These are phyloP conservation scores for Raphanus raphanistrum DNA, from an alignment of 345 rosid genomes.

Conservation along the genomic window DNA sequence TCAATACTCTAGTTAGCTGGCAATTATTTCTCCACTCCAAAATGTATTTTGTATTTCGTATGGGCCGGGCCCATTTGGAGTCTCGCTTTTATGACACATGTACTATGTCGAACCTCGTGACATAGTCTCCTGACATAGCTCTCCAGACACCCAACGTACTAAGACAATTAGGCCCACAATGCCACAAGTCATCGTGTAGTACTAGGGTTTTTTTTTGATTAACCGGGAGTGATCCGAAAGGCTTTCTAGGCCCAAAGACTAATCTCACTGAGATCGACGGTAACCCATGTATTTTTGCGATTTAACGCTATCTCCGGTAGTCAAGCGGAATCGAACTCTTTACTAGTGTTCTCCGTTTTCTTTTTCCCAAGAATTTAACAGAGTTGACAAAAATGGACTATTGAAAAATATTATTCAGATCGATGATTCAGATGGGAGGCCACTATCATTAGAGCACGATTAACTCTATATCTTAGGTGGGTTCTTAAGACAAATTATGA, in stretches of 20 bases:
- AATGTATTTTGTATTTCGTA: not conserved
- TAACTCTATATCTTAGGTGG: no score
- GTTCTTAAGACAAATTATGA: no score
- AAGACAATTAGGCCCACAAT: not conserved
- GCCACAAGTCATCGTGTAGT: not conserved
- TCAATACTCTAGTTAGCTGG: not conserved
- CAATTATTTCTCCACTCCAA: not conserved
- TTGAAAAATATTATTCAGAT: not conserved
- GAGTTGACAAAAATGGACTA: not conserved
- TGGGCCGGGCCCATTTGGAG: not conserved
- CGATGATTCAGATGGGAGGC: no score
- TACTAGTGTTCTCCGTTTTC: not conserved
- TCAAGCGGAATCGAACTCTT: no score
- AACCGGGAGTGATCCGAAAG: no score
- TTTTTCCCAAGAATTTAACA: not conserved
- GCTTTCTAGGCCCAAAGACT: no score
- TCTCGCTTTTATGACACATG: not conserved
- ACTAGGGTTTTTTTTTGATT: no score
- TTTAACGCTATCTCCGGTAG: no score
- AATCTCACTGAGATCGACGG: no score
- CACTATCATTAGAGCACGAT: not conserved
- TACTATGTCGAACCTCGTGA: not conserved
- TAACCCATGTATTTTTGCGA: no score
- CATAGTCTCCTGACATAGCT: not conserved
- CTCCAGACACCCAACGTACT: not conserved